Base-by-base conservation (phyloP, 2,329 filamentous ascomycete genomes). In the Cadophora sp. region DNA sequence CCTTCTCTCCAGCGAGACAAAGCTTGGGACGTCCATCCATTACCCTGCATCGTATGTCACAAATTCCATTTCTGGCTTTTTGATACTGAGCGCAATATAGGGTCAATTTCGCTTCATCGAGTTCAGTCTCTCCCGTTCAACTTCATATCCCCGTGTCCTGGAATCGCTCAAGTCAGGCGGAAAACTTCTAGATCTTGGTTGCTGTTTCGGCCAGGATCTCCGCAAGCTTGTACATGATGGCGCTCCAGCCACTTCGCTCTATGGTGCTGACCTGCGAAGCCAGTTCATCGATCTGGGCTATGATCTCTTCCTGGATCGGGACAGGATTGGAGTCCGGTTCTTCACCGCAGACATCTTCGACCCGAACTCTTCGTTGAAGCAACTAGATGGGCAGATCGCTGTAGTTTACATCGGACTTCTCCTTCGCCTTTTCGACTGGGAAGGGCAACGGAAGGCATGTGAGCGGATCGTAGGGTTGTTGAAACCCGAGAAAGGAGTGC, bases 371-470 rank as follows among this genome's bases (percentile, higher is more conserved):
- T 66, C 65, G 13, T 67, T 81, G 53, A 75, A 74, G 18, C 66
- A 77, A 55, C 70, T 83, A 22, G 72, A 78, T 22, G 78, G 78
- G 4, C 73, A 77, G n/a, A 72, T 81, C 1, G 79, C 82, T 64
- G 77, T 83, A 14, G 69, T 83, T 7, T 75, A 80, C 41, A 75
- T 81, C 1, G 76, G 76, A 0, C 79, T 79, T 0, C 80, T 83
- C 72, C 78, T 83, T 51, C 82, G 83, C 61, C 73, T 83, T 8
- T 83, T 82, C 68, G 74, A 76, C 39, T 80, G 76, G 71, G 76
- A 80, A 0, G 72, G 74, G 4, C 81, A 83, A 27, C 20, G 66
- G 14, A 61, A 58, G n/a, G 53, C 50, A 33, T 66, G 65, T 56
- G 27, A 30, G 27, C 27, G 53, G 5, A 56, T 56, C 16, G 33